phyloP scores from a whole-genome alignment of 1,284 basidiomycete genomes.

The Stygiomarasmius scandens region DNA sequence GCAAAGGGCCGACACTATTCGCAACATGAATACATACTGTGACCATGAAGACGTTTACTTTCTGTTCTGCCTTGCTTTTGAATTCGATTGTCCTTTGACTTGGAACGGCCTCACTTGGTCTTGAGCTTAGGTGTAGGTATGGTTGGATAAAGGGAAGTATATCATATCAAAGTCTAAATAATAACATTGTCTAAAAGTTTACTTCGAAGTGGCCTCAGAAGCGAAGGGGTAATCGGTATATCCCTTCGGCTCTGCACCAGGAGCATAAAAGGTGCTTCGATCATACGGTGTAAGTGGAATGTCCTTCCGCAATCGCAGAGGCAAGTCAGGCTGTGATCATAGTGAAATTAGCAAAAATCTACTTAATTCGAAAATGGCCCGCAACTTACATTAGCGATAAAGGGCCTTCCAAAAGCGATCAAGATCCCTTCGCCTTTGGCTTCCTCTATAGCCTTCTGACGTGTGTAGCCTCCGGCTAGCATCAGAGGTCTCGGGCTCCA shows the following conservation, averaged over 20 bases:
- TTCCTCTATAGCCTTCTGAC: slow-evolving; percentile 19
- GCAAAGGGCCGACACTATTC: too few species aligned
- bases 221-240: too few species aligned
- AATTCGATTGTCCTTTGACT: too few species aligned
- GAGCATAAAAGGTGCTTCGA: slow-evolving; percentile 28
- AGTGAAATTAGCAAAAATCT: not conserved
- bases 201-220: too few species aligned
- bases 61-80: too few species aligned
- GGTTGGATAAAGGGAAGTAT: too few species aligned
- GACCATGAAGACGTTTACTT: too few species aligned
- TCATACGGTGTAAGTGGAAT: slow-evolving; percentile 25
- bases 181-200: too few species aligned
- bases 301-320: slow-evolving; percentile 33
- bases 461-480: slow-evolving; percentile 35
- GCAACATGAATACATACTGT: too few species aligned
- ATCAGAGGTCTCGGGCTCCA: slow-evolving; percentile 34
- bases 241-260: slow-evolving; percentile 12
- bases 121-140: too few species aligned
- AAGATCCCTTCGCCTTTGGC: slow-evolving; percentile 36
- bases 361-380: not conserved
- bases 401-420: slow-evolving; percentile 50
- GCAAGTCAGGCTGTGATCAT: slow-evolving; percentile 49
- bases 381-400: slow-evolving; percentile 43
- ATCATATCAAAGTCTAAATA: too few species aligned
- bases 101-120: too few species aligned